phyloP scores from a whole-genome alignment of 2,329 filamentous ascomycete genomes.

The Ophidiomyces ophidiicola region DNA sequence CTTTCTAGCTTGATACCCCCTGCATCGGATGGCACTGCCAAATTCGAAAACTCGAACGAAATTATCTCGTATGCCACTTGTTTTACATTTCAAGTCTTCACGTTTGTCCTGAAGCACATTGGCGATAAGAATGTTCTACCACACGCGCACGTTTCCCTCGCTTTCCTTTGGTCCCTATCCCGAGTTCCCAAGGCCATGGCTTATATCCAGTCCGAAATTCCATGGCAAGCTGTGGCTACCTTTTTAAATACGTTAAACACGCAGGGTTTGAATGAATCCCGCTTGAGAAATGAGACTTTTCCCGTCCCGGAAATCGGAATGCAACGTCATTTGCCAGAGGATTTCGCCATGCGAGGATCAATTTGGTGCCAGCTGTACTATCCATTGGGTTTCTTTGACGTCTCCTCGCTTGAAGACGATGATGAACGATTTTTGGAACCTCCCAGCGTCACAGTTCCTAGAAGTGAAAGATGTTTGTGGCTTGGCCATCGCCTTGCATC shows the following conservation, averaged over 20 bases:
- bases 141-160: constrained; percentile 43
- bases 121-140: constrained; percentile 43
- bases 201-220: constrained; percentile 34
- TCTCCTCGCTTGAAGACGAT: constrained; percentile 38
- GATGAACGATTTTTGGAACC: constrained; percentile 43
- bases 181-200: constrained; percentile 28
- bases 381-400: constrained; percentile 40
- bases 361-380: constrained; percentile 41
- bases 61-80: constrained; percentile 4
- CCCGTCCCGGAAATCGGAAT: constrained; percentile 30
- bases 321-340: constrained; percentile 44
- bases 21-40: constrained; percentile 19
- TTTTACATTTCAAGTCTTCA: constrained; percentile 34
- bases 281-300: constrained; percentile 32
- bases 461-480: constrained; percentile 43
- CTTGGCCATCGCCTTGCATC: constrained; percentile 34
- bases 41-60: constrained; percentile 2
- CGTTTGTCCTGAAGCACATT: constrained; percentile 35
- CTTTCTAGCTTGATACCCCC: constrained; percentile 1
- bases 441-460: constrained; percentile 36
- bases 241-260: constrained; percentile 45
- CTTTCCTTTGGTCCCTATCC: constrained; percentile 39
- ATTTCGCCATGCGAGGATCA: constrained; percentile 46
- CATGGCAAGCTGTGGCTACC: constrained; percentile 39
- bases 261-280: constrained; percentile 25